Percentiles rank a stretch among this genome's conserved stretches.
Evolutionary conservation across 2,329 filamentous ascomycete species (phyloP).

Genomic region (Coniochaeta ligniaria): DNA sequence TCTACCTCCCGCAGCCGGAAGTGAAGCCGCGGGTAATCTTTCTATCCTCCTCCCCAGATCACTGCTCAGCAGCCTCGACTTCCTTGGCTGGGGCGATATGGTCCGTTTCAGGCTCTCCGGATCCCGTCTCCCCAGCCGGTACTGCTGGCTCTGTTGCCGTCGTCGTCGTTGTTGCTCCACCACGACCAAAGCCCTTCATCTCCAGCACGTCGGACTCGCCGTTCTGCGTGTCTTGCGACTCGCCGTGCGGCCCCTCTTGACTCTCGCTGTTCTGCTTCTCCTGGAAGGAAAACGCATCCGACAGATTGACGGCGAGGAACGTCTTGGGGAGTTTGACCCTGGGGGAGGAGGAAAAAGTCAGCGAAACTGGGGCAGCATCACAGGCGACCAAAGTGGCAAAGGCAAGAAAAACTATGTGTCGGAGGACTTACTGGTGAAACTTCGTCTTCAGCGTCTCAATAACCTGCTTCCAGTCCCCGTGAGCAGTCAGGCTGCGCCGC

Average conservation of each 20-base stretch:
- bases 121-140: not conserved
- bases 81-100: not conserved
- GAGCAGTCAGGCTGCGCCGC: slow-evolving; percentile 80
- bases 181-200: slow-evolving; percentile 30
- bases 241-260: not conserved
- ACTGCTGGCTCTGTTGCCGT: not conserved
- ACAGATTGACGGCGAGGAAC: slow-evolving; percentile 58
- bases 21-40: not conserved
- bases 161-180: not conserved
- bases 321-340: slow-evolving; percentile 61
- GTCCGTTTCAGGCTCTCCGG: not conserved
- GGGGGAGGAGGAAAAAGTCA: not conserved
- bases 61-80: not conserved
- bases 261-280: slow-evolving; percentile 32
- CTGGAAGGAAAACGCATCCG: slow-evolving; percentile 54
- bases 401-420: not conserved
- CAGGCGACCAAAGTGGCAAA: not conserved
- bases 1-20: not conserved
- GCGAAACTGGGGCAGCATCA: not conserved
- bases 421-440: slow-evolving; percentile 72
- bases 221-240: not conserved
- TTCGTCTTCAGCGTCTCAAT: slow-evolving; percentile 91
- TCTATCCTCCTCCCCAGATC: not conserved
- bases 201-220: slow-evolving; percentile 32
- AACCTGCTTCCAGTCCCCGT: slow-evolving; percentile 94